Percentiles rank a stretch among this genome's conserved stretches.
Conservation (phyloP, 768 basidiomycete genomes). For the Neoboletus brunneissimus region DNA sequence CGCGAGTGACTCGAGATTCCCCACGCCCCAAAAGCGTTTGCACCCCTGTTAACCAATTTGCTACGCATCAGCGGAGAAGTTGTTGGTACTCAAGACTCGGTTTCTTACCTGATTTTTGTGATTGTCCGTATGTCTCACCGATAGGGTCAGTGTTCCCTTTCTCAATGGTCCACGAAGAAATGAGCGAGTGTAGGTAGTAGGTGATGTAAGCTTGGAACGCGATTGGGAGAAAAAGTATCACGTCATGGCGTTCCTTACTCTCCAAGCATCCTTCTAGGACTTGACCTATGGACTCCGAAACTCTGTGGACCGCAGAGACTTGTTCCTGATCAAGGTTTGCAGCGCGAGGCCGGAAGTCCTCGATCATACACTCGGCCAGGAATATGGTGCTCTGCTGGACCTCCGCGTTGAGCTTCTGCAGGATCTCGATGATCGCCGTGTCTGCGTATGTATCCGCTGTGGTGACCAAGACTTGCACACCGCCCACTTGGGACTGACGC, state of each 20-base stretch:
- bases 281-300: conserved; percentile 1
- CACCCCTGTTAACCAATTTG: neutral
- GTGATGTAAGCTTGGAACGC: conserved; percentile 8
- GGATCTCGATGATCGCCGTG: neutral
- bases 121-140: neutral
- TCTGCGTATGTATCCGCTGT: conserved; percentile 8
- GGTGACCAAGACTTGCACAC: neutral
- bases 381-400: conserved; percentile 4
- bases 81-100: neutral
- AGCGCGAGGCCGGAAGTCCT: neutral
- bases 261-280: neutral
- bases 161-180: conserved; percentile 13
- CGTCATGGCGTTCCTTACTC: neutral
- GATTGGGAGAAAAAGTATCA: conserved; percentile 3
- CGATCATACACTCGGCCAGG: conserved; percentile 2
- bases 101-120: conserved; percentile 3
- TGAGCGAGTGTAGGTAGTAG: neutral
- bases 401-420: conserved; percentile 11
- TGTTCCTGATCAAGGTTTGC: neutral
- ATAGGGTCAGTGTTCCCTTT: neutral
- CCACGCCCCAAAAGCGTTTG: conserved; percentile 6
- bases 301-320: neutral
- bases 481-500: neutral
- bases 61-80: neutral
- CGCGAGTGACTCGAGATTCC: conserved; percentile 4